Evolutionary conservation across 768 basidiomycete genomes (phyloP).

Genomic region (Mycena amicta): DNA sequence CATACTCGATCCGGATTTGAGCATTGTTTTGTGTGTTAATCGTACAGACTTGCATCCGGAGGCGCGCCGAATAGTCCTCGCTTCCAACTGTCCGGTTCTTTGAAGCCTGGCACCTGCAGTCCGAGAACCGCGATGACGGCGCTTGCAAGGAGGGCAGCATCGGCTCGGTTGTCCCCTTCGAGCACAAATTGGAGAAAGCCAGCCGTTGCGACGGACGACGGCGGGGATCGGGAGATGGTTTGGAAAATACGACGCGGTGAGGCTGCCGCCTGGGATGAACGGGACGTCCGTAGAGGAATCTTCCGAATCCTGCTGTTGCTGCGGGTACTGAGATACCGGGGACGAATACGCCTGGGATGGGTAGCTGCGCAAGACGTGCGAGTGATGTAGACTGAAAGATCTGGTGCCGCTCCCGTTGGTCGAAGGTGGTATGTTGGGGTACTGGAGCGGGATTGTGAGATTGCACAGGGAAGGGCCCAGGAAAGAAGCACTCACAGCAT

Average conservation of each 20-base stretch:
- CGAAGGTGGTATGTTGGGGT: slow-evolving; percentile 69
- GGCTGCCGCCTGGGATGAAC: slow-evolving; percentile 79
- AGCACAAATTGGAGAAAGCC: slow-evolving; percentile 74
- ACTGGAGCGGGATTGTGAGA: slow-evolving; percentile 34
- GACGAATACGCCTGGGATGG: slow-evolving; percentile 59
- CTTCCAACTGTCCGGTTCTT: slow-evolving; percentile 66
- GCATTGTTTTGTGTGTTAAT: too few species aligned
- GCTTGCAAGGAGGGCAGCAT: slow-evolving; percentile 65
- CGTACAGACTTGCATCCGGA: slow-evolving; percentile 74
- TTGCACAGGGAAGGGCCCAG: not conserved
- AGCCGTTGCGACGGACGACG: slow-evolving; percentile 53
- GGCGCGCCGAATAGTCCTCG: slow-evolving; percentile 71
- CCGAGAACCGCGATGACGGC: slow-evolving; percentile 53
- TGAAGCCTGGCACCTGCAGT: slow-evolving; percentile 31
- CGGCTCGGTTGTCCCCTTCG: slow-evolving; percentile 80
- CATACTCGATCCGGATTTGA: too few species aligned
- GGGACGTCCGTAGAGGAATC: slow-evolving; percentile 41
- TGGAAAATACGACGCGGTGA: slow-evolving; percentile 68
- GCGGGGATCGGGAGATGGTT: slow-evolving; percentile 48
- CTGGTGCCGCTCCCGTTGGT: slow-evolving; percentile 34
- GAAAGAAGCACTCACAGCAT: slow-evolving; percentile 58
- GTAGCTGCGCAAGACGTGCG: slow-evolving; percentile 44
- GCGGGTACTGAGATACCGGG: slow-evolving; percentile 41
- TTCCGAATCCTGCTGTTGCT: slow-evolving; percentile 27
- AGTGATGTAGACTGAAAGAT: slow-evolving; percentile 47